Evolutionary conservation across 495 filamentous ascomycete genomes (phyloP), one percentile per base, ranked within the genome.

Genomic region (Opeltia flavorubescens): DNA sequence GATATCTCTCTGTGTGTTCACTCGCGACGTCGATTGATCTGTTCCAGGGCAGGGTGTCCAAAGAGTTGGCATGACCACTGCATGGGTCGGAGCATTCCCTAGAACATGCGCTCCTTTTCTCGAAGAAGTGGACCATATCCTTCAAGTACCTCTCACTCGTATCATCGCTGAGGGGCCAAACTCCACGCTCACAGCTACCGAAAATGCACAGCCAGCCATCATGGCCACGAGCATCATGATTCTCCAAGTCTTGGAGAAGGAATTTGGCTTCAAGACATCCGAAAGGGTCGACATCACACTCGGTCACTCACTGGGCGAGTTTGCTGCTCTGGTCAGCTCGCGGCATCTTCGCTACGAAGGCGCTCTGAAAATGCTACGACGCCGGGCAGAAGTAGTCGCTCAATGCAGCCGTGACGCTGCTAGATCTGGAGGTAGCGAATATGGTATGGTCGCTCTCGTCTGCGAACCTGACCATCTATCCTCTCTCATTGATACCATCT

Each of bases 251-350:
- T 74, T 98, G 43, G 86, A 96, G 62, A 61, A 76, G 28, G 82
- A 94, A 39, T 95, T 88, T 53, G 80, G 72, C 12, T 94, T 96
- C 62, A 64, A 78, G 36, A 74, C 75, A 6, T 60, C 65, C 7
- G 75, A 84, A 26, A 65, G 81, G 17, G 77, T 81, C 2, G 83
- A 94, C 59, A 76, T 89, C 26, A 84, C 84, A 0, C 75, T 96
- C 28, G 91, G 91, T 4, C 91, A 96, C 63, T 93, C 86, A 1
- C 68, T 98, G n/a, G 91, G 91, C 21, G 91, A 96, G 57, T 96
- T 94, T 56, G 83, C 91, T 7, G 88, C 89, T 1, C 67, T 98
- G 44, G 87, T 94, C 2, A 81, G 85, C 0, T 83, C 78, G 18
- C 83, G 83, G 2, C 83, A 86, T 62, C 66, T 96, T 21, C 53